Base-by-base conservation (phyloP, 805 yeast species). In the Brettanomyces sp. region DNA sequence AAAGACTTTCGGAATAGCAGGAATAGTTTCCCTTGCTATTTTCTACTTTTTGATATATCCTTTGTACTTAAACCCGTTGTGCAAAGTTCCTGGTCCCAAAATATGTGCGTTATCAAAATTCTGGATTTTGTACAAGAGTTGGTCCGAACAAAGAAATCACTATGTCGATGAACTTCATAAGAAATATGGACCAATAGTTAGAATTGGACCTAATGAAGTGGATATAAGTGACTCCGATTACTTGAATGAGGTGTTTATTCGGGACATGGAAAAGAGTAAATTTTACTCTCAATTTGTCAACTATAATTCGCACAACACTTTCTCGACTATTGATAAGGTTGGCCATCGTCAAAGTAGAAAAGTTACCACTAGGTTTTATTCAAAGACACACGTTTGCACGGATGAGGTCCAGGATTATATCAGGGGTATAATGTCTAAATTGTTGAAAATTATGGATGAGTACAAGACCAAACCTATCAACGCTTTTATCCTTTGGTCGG, bases 221-320 rank as follows among this genome's bases (percentile, higher is more conserved):
- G 79, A 83, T 43, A 71, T 82, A 40, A 68, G 75, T 40, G 77
- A 80, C 44, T 55, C 69, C 4, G 69, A 68, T 41, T 74, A 66
- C 49, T 51, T 80, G 37, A 74, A 72, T 51, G 78, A 77, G 39
- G 71, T 83, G 21, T 84, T 83, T 57, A 60, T 74, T 45, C 70
- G 68, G 48, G 65, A 82, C 65, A 66, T 72, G 65, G 72, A 84
- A 65, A 69, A 83, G 66, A 63, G 79, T 0, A 48, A 57, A 5
- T 82, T 80, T 59, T 82, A 82, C 56, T 72, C 70, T 14, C 77
- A 80, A 48, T 82, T 80, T 57, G 66, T 70, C 30, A 77, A 77
- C 54, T 85, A 74, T 53, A 79, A 77, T n/a, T 53, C 69, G 35
- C 66, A 66, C 39, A 82, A 82, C 59, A 76, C 82, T 35, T 82